Base-by-base conservation (phyloP, 345 rosid genomes). In the Garcia nutans region DNA sequence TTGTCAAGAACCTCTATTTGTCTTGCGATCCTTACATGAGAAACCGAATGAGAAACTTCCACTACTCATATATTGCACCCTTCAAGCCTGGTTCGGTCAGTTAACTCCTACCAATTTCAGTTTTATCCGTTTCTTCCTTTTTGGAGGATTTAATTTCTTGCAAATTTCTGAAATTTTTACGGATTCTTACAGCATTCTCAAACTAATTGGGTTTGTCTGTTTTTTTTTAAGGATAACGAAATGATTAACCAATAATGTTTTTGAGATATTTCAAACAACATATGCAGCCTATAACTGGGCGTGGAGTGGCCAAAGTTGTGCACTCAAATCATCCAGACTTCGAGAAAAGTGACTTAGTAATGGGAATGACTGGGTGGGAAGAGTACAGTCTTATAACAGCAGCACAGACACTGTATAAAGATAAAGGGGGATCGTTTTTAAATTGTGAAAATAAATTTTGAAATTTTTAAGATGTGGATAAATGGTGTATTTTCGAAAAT, bases 311-410 rank as follows among this genome's bases (percentile, higher is more conserved):
- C 68, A 84, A 86, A 69, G 82, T 92, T 49, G 33, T 89, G 85
- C 88, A 87, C 49, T 92, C 93, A 19, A 84, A 73, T 2, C 77
- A 85, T 61, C 83, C 85, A 0, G 85, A 82, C 15, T 86, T 83
- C 88, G 75, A 79, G 66, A 72, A 68, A 37, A 90, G 85, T 2
- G 90, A 92, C 74, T 71, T 88, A 42, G 82, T 88, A 57, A 87
- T 88, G 91, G 94, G 92, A 64, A 63, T 55, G 2, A 87, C 90
- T 49, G 83, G 85, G 5, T 92, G 92, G 97, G 93, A 90, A 69
- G 90, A 92, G 83, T 87, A 90, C 23, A 82, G 84, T 77, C 77
- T 82, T 42, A 71, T 87, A 8, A 82, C 78, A 47, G 71, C 84
- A 22, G 73, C 83, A 0, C 76, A 82, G 33, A 60, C 11, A 28